phyloP scores from a whole-genome alignment of 768 basidiomycete genomes.

The Pisolithus sp. region DNA sequence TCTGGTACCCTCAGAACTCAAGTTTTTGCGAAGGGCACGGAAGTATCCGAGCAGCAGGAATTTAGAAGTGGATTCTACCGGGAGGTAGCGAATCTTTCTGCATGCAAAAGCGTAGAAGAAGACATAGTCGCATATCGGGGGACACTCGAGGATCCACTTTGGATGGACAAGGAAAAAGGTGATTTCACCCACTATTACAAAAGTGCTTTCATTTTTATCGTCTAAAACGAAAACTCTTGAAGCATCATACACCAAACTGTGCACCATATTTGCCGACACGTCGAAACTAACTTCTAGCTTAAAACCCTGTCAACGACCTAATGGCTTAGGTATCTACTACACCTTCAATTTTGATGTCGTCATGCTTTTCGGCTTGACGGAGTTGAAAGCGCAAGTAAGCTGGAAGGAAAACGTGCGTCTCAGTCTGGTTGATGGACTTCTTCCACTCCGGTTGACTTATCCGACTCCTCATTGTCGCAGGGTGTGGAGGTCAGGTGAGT shows the following conservation, averaged over 20 bases:
- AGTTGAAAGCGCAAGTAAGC: constrained; percentile 34
- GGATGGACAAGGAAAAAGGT: constrained; percentile 5
- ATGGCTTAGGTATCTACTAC: constrained; percentile 13
- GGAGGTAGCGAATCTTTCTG: neutral
- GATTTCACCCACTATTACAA: neutral
- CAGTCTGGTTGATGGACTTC: neutral
- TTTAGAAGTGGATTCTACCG: neutral
- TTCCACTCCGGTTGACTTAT: neutral
- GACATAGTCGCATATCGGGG: constrained; percentile 6
- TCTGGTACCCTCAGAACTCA: neutral
- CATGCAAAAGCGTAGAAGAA: neutral
- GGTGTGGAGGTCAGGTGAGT: too few species aligned
- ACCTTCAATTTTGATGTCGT: constrained; percentile 25
- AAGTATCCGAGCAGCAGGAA: constrained; percentile 6
- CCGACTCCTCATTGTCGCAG: too few species aligned
- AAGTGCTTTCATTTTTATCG: neutral
- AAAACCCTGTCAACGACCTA: neutral
- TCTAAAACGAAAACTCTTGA: neutral
- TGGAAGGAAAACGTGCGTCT: constrained; percentile 32
- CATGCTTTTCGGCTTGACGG: constrained; percentile 32
- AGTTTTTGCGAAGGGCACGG: constrained; percentile 14
- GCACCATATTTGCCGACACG: constrained; percentile 4
- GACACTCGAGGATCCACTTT: neutral
- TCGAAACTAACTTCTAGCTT: neutral
- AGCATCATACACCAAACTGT: constrained; percentile 5